Evolutionary conservation across 164 flowering plant genomes (phyloP).

Genomic region (Cinnamomum chago): DNA sequence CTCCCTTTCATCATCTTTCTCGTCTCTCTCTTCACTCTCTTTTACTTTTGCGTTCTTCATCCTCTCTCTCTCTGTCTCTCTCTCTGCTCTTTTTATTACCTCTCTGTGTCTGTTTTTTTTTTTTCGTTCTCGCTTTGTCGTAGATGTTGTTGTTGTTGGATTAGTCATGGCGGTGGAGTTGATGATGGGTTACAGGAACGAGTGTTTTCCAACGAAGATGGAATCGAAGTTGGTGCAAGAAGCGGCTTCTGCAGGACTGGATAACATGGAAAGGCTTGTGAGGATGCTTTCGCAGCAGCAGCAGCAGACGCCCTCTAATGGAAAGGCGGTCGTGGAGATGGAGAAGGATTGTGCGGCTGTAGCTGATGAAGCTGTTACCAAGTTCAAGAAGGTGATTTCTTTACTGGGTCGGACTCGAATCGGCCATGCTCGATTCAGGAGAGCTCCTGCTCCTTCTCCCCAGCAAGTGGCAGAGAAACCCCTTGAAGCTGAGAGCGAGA

Average conservation of each 20-base stretch:
- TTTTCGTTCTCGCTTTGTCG: background rate
- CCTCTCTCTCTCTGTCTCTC: background rate
- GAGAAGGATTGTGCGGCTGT: slow-evolving; percentile 50
- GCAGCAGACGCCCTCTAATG: slow-evolving; percentile 5
- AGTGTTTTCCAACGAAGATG: slow-evolving; percentile 15
- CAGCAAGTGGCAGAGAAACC: background rate
- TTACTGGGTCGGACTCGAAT: slow-evolving; percentile 71
- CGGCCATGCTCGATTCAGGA: slow-evolving; percentile 91
- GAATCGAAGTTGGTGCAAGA: slow-evolving; percentile 61
- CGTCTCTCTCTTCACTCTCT: background rate
- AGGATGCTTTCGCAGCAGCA: slow-evolving; percentile 45
- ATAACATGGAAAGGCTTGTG: slow-evolving; percentile 68
- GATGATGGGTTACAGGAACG: slow-evolving; percentile 36
- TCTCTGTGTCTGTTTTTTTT: background rate
- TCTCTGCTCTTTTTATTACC: background rate
- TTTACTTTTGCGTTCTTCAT: slow-evolving; percentile 1
- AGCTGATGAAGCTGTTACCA: slow-evolving; percentile 71
- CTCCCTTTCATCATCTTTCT: slow-evolving; percentile 2
- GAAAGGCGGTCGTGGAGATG: slow-evolving; percentile 18
- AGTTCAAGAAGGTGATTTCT: slow-evolving; percentile 76
- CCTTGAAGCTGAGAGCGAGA: background rate
- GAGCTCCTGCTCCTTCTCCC: slow-evolving; percentile 42
- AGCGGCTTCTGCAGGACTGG: slow-evolving; percentile 78
- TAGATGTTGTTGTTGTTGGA: background rate
- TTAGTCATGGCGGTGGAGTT: slow-evolving; percentile 71